Evolutionary conservation across 108 stramenopile species (phyloP).

Genomic region (Chaetoceros tenuissimus): DNA sequence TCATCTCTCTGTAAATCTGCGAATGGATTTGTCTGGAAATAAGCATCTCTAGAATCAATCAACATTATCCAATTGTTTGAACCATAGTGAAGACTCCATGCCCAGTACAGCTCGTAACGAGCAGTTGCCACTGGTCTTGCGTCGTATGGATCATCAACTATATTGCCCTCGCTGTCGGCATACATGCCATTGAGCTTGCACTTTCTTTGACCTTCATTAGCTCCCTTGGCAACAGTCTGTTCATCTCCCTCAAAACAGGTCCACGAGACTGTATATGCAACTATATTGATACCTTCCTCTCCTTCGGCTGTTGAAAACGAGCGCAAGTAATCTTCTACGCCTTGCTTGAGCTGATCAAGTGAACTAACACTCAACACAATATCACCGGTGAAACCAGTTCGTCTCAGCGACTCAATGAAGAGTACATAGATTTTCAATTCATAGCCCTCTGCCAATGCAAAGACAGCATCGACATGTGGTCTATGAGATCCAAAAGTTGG

Average conservation of each 20-base stretch:
- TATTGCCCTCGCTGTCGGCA: slow-evolving; percentile 14
- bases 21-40: slow-evolving; percentile 57
- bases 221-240: slow-evolving; percentile 26
- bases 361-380: slow-evolving; percentile 41
- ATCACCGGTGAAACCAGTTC: slow-evolving; percentile 46
- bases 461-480: slow-evolving; percentile 37
- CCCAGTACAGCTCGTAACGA: slow-evolving; percentile 59
- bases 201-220: slow-evolving; percentile 17
- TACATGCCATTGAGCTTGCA: slow-evolving; percentile 40
- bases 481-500: slow-evolving; percentile 49
- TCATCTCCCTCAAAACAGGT: slow-evolving; percentile 39
- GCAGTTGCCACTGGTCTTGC: slow-evolving; percentile 36
- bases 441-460: slow-evolving; percentile 71
- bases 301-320: slow-evolving; percentile 11
- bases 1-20: slow-evolving; percentile 19
- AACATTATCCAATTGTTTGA: slow-evolving; percentile 28
- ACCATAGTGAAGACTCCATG: slow-evolving; percentile 32
- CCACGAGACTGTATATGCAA: slow-evolving; percentile 53
- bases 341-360: slow-evolving; percentile 21
- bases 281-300: slow-evolving; percentile 27
- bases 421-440: slow-evolving; percentile 31
- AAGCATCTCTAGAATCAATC: slow-evolving; percentile 44
- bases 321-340: slow-evolving; percentile 60
- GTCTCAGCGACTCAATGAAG: slow-evolving; percentile 36
- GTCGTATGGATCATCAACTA: slow-evolving; percentile 14